Percentiles rank a stretch among this genome's conserved stretches.
phyloP scores from a whole-genome alignment of 768 basidiomycete species.

The Leccinum variicolor region DNA sequence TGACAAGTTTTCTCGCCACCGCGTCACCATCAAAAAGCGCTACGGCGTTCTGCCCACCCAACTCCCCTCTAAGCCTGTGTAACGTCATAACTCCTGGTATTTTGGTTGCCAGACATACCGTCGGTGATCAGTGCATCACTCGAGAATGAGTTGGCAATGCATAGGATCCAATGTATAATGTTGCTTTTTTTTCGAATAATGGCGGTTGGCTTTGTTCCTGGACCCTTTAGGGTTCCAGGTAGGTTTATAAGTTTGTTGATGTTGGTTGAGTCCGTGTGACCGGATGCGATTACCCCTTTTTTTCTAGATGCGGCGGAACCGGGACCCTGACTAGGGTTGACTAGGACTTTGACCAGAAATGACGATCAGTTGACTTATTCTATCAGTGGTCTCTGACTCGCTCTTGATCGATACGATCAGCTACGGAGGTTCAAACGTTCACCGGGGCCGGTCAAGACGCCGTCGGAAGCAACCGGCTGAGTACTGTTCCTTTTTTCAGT shows the following conservation, averaged over 20 bases:
- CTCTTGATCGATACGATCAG: not conserved
- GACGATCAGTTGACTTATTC: not conserved
- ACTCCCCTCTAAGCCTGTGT: slow-evolving; percentile 85
- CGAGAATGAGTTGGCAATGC: not conserved
- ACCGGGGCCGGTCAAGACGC: not conserved
- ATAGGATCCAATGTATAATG: not conserved
- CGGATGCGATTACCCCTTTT: not conserved
- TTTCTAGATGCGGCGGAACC: not conserved
- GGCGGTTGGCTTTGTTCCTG: not conserved
- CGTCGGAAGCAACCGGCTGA: not conserved
- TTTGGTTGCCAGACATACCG: not conserved
- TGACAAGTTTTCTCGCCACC: slow-evolving; percentile 98
- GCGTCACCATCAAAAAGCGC: slow-evolving; percentile 95
- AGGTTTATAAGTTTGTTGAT: not conserved
- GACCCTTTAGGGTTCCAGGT: too few species aligned
- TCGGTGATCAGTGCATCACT: not conserved
- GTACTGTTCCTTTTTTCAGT: not conserved
- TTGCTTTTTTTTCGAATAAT: not conserved
- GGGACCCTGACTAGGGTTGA: not conserved
- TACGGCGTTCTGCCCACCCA: slow-evolving; percentile 88
- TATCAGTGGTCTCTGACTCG: not conserved
- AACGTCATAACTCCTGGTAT: slow-evolving; percentile 26
- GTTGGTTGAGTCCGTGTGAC: too few species aligned
- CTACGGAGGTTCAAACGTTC: too few species aligned
- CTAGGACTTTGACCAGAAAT: not conserved